A percentile compares a stretch with the other conserved stretches of the same genome.
These are phyloP conservation scores for Pueraria montana DNA, from an alignment of 306 rosid species.

Conservation along the genomic window DNA sequence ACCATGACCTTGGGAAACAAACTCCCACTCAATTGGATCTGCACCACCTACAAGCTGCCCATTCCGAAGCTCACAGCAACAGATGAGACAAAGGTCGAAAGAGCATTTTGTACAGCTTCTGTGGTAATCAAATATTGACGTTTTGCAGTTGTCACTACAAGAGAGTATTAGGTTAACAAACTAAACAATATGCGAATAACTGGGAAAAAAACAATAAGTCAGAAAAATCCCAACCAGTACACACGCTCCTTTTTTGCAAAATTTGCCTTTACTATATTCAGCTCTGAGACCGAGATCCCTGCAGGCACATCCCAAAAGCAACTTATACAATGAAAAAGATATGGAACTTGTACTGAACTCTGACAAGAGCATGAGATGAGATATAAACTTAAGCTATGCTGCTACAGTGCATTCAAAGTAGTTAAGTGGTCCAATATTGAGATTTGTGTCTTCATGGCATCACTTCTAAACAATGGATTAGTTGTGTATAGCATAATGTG, in stretches of 20 bases:
- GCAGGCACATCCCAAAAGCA: slow-evolving; percentile 35
- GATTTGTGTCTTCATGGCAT: not conserved
- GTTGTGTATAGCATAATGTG: not conserved
- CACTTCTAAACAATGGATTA: too few species aligned
- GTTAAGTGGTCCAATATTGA: not conserved
- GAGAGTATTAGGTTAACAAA: not conserved
- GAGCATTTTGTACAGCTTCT: too few species aligned
- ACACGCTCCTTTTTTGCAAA: slow-evolving; percentile 59
- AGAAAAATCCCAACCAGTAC: slow-evolving; percentile 64
- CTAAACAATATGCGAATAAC: not conserved
- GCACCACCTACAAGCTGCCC: too few species aligned
- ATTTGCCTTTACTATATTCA: not conserved
- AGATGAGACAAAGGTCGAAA: too few species aligned
- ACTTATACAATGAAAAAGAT: slow-evolving; percentile 21
- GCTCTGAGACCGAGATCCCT: slow-evolving; percentile 44
- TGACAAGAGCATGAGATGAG: not conserved
- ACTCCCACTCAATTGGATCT: slow-evolving; percentile 34
- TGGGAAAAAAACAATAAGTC: not conserved
- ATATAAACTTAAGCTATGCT: slow-evolving; percentile 2
- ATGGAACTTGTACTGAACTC: not conserved
- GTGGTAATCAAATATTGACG: too few species aligned
- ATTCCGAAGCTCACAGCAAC: not conserved
- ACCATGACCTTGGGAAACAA: slow-evolving; percentile 45
- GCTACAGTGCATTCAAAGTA: not conserved
- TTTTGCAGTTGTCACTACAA: too few species aligned